These are phyloP conservation scores for Talaromyces sp. DNA, from an alignment of 2,329 filamentous ascomycete species.

Conservation along the genomic window DNA sequence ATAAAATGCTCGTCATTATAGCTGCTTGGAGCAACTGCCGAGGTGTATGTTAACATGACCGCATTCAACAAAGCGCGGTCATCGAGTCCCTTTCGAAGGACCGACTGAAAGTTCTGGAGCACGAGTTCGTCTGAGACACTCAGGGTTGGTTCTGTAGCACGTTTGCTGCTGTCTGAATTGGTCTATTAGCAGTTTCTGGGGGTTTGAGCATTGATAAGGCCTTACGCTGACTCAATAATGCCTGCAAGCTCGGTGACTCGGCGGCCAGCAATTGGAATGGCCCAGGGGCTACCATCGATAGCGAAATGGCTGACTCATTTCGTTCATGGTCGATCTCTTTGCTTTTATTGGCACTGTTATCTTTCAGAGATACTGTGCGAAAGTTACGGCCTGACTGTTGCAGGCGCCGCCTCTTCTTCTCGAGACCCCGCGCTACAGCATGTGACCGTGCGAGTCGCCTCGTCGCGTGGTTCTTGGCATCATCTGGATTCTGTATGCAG, in stretches of 20 bases:
- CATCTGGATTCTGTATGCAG: constrained; percentile 22
- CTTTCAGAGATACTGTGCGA: constrained; percentile 12
- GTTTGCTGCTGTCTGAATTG: constrained; percentile 24
- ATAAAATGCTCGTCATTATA: constrained; percentile 35
- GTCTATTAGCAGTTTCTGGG: neutral
- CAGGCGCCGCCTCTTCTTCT: constrained; percentile 29
- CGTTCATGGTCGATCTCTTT: neutral
- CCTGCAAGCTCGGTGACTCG: constrained; percentile 15
- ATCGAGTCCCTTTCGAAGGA: constrained; percentile 33
- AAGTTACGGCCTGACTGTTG: constrained; percentile 28
- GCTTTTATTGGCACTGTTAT: neutral
- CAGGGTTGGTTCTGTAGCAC: constrained; percentile 37
- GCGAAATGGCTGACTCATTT: neutral
- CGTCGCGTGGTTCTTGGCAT: constrained; percentile 15
- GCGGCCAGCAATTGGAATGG: constrained; percentile 15
- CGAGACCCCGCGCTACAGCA: constrained; percentile 29
- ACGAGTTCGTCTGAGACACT: constrained; percentile 37
- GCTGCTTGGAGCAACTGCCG: constrained; percentile 26
- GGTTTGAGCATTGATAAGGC: neutral
- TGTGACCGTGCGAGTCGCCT: constrained; percentile 31
- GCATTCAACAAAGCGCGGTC: constrained; percentile 42
- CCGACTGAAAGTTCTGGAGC: constrained; percentile 37
- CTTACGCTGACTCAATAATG: constrained; percentile 10
- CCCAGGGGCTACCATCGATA: constrained; percentile 5
- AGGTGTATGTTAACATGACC: constrained; percentile 40